phyloP scores from a whole-genome alignment of 2,329 filamentous ascomycete species.

The Epichloe bromicola region DNA sequence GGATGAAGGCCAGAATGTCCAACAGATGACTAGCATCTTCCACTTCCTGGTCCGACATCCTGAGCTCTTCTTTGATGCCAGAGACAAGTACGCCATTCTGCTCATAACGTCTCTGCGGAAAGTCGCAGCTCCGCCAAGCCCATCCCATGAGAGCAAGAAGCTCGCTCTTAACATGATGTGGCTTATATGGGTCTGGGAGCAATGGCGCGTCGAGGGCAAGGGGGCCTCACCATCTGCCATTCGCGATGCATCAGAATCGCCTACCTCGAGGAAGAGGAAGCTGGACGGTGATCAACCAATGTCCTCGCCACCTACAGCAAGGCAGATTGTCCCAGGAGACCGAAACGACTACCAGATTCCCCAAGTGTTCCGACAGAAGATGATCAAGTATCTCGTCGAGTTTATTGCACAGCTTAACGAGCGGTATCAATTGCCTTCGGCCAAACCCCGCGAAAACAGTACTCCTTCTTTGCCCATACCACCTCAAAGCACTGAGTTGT shows the following conservation, averaged over 20 bases:
- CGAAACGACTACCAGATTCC: conserved; percentile 57
- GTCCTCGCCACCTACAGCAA: conserved; percentile 40
- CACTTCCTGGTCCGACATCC: conserved; percentile 90
- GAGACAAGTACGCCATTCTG: conserved; percentile 78
- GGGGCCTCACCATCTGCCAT: conserved; percentile 13
- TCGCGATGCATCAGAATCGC: conserved; percentile 49
- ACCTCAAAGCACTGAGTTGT: conserved; percentile 58
- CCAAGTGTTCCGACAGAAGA: conserved; percentile 53
- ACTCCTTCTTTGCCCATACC: conserved; percentile 32
- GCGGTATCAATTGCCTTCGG: conserved; percentile 64
- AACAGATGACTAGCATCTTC: conserved; percentile 95
- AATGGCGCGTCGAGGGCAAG: conserved; percentile 59
- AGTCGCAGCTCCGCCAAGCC: conserved; percentile 68
- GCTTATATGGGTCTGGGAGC: conserved; percentile 87
- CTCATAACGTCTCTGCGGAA: conserved; percentile 85
- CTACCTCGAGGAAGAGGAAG: conserved; percentile 61
- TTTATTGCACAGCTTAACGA: conserved; percentile 88
- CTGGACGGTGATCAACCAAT: conserved; percentile 49
- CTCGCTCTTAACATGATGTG: conserved; percentile 82
- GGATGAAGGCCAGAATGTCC: conserved; percentile 88
- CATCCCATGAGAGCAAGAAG: conserved; percentile 84
- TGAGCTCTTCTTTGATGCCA: conserved; percentile 85
- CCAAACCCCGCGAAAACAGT: conserved; percentile 46
- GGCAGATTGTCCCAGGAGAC: conserved; percentile 29
- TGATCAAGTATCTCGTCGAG: conserved; percentile 89